A percentile compares a stretch with the other conserved stretches of the same genome.
Evolutionary conservation across 176 grass and related monocot genomes (phyloP).

Genomic region (Ampelocalamus luodianensis): DNA sequence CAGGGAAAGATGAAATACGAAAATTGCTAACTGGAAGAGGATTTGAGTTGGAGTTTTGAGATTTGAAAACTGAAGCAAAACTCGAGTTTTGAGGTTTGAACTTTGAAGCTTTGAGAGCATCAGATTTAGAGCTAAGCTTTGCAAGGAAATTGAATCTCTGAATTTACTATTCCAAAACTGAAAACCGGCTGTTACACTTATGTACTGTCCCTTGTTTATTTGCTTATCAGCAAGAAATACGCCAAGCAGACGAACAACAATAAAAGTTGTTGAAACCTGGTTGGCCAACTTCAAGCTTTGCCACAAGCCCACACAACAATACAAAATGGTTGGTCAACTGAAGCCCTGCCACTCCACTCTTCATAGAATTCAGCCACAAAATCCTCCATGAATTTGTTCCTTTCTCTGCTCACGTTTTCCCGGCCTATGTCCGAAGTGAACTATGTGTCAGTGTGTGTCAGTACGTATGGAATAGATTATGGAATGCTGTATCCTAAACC

Average conservation of each 20-base stretch:
- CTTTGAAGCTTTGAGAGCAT: too few species aligned
- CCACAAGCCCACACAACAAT: conserved; percentile 27
- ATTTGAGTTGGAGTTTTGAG: too few species aligned
- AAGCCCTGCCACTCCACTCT: conserved; percentile 87
- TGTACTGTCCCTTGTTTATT: background rate
- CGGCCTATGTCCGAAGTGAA: conserved; percentile 51
- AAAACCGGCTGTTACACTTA: too few species aligned
- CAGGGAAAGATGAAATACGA: too few species aligned
- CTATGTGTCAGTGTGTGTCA: conserved; percentile 10
- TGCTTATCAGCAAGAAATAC: background rate
- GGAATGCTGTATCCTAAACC: background rate
- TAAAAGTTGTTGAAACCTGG: conserved; percentile 39
- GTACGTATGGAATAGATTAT: conserved; percentile 3
- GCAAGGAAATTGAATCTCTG: too few species aligned
- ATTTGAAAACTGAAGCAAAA: too few species aligned
- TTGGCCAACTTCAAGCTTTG: conserved; percentile 55
- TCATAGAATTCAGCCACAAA: conserved; percentile 88
- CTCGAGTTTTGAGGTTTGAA: too few species aligned
- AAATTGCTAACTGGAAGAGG: too few species aligned
- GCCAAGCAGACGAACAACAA: background rate
- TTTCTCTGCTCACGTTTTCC: conserved; percentile 87
- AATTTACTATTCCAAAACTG: too few species aligned
- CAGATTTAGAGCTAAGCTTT: too few species aligned
- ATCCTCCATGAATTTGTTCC: conserved; percentile 82
- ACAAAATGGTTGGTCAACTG: conserved; percentile 48